These are phyloP conservation scores for Colletotrichum lini DNA, from an alignment of 2,329 filamentous ascomycete genomes.

Conservation along the genomic window DNA sequence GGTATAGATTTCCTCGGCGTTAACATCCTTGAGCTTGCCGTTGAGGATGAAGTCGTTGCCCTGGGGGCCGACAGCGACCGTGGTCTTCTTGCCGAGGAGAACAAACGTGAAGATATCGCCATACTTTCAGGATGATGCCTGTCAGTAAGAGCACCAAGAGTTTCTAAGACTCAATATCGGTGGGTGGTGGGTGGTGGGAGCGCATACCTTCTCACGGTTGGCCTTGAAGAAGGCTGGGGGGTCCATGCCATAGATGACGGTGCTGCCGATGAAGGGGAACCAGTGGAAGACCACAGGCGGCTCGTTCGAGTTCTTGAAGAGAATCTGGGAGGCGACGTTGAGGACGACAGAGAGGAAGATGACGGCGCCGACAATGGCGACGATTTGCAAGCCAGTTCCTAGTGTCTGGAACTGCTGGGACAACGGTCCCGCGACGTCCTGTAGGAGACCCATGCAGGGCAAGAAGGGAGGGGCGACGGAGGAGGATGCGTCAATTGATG, in stretches of 20 bases:
- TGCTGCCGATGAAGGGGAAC: conserved; percentile 89
- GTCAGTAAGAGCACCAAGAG: conserved; percentile 19
- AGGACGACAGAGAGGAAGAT: conserved; percentile 74
- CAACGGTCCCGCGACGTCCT: conserved; percentile 66
- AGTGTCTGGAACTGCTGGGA: conserved; percentile 65
- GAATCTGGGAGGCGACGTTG: conserved; percentile 85
- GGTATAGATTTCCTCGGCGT: conserved; percentile 91
- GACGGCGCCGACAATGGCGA: conserved; percentile 58
- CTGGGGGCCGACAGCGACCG: conserved; percentile 84
- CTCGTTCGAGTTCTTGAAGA: conserved; percentile 87
- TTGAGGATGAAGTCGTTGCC: conserved; percentile 95
- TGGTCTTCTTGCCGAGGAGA: conserved; percentile 90
- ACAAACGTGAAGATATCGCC: conserved; percentile 93
- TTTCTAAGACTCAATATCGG: conserved; percentile 9
- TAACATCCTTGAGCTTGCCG: conserved; percentile 90
- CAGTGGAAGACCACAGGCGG: conserved; percentile 86
- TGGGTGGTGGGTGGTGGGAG: neutral
- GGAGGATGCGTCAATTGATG: conserved; percentile 21
- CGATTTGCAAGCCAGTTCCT: conserved; percentile 63
- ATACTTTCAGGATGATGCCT: conserved; percentile 67
- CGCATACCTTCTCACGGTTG: conserved; percentile 79
- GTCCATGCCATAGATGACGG: conserved; percentile 94
- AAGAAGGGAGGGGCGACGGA: conserved; percentile 1
- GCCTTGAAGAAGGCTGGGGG: conserved; percentile 89
- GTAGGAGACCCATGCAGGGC: conserved; percentile 67